phyloP scores from a whole-genome alignment of 2,329 filamentous ascomycete genomes.

The Verticillium tricorpus region DNA sequence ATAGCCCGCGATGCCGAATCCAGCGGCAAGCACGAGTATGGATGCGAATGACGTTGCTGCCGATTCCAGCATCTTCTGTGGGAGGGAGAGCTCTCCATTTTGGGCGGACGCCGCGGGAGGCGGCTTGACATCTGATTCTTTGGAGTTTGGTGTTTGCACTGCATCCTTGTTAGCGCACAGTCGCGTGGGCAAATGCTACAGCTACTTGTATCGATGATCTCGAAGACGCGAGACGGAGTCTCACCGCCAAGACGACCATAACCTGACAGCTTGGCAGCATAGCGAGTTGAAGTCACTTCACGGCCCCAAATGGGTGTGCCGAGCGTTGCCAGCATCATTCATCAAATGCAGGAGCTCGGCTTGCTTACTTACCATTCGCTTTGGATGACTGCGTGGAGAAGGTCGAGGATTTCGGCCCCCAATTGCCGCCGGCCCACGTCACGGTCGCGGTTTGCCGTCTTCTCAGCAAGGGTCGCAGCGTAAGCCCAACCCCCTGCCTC shows the following conservation, averaged over 20 bases:
- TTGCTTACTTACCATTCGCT: not conserved
- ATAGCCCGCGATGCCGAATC: slow-evolving; percentile 65
- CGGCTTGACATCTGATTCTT: not conserved
- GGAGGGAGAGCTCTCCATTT: slow-evolving; percentile 30
- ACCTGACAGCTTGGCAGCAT: not conserved
- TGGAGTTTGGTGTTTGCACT: slow-evolving; percentile 3
- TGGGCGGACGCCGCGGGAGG: not conserved
- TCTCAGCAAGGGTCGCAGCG: not conserved
- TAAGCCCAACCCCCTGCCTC: not conserved
- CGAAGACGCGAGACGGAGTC: not conserved
- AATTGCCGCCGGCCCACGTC: not conserved
- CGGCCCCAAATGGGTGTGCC: not conserved
- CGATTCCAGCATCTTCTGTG: slow-evolving; percentile 65
- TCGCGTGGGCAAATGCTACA: no score
- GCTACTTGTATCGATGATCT: not conserved
- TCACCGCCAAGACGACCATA: not conserved
- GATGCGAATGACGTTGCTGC: slow-evolving; percentile 74
- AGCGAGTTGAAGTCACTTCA: not conserved
- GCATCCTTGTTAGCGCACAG: not conserved
- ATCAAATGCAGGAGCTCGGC: not conserved
- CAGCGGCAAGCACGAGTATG: slow-evolving; percentile 64
- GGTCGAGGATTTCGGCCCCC: not conserved
- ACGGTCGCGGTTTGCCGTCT: not conserved
- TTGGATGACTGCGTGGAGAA: not conserved
- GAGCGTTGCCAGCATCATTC: not conserved